phyloP scores from a whole-genome alignment of 352 stramenopile genomes.

The Blastocystis sp. region DNA sequence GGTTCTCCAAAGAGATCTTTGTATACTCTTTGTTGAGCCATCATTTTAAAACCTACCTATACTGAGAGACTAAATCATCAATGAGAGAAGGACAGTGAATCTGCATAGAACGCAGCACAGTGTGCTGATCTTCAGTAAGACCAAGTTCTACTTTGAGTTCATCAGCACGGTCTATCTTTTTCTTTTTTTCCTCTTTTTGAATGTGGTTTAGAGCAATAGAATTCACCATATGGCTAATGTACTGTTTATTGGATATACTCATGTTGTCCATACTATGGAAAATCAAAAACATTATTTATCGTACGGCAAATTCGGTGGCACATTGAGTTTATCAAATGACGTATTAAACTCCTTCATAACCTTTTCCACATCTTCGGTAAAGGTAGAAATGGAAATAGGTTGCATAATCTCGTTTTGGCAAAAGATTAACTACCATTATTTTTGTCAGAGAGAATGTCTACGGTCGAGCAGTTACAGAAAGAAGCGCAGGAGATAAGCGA shows the following conservation, averaged over 20 bases:
- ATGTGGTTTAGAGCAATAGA: background rate
- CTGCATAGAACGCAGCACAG: background rate
- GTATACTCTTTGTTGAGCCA: background rate
- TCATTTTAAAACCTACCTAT: background rate
- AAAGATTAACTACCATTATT: background rate
- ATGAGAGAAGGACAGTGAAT: background rate
- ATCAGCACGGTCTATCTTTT: background rate
- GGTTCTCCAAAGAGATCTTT: background rate
- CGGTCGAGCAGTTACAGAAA: conserved; percentile 43
- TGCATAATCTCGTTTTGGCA: background rate
- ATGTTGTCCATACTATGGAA: background rate
- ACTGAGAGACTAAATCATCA: background rate
- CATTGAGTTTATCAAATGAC: background rate
- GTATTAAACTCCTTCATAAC: background rate
- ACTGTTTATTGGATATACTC: background rate
- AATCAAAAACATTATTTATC: background rate
- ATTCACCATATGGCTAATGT: background rate
- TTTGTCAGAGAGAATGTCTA: background rate
- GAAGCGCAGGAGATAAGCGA: conserved; percentile 18
- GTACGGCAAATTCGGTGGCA: background rate
- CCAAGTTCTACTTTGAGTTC: background rate
- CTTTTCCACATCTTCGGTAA: background rate
- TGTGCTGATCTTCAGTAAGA: background rate
- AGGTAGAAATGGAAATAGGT: background rate
- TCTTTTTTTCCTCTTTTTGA: background rate